A percentile compares a stretch with the other conserved stretches of the same genome.
Conservation (phyloP, 2,329 filamentous ascomycete species). For the Ophiostoma perfectum region DNA sequence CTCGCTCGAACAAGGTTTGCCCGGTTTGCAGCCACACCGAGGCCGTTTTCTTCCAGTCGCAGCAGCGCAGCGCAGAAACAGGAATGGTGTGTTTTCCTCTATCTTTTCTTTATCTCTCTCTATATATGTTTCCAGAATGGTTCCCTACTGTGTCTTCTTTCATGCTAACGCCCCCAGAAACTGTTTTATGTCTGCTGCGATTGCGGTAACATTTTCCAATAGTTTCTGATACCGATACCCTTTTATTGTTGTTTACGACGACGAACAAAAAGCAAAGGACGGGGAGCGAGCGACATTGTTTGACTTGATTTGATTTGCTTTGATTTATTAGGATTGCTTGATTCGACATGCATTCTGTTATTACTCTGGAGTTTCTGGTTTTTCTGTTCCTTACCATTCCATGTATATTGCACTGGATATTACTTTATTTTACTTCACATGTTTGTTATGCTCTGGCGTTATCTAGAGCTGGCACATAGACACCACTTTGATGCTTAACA, state of each 20-base stretch:
- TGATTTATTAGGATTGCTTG: neutral
- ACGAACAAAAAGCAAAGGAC: slow-evolving; percentile 8
- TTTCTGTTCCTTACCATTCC: neutral
- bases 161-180: slow-evolving; percentile 54
- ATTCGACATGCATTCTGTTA: neutral
- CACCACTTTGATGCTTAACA: too few relatives aligned
- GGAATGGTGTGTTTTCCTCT: slow-evolving; percentile 74
- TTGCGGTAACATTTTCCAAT: slow-evolving; percentile 82
- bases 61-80: slow-evolving; percentile 92
- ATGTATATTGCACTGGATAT: neutral
- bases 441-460: neutral
- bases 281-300: slow-evolving; percentile 3
- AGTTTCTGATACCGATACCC: slow-evolving; percentile 21
- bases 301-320: neutral
- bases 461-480: neutral
- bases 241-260: slow-evolving; percentile 1
- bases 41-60: slow-evolving; percentile 97
- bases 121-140: neutral
- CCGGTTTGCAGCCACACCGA: slow-evolving; percentile 80
- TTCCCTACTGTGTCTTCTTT: neutral
- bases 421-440: neutral
- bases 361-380: slow-evolving; percentile 15
- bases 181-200: slow-evolving; percentile 89
- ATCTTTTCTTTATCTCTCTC: slow-evolving; percentile 9
- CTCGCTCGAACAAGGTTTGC: slow-evolving; percentile 79